Conservation (phyloP, 129 eudicot genomes). For the Kitagawia praeruptora region DNA sequence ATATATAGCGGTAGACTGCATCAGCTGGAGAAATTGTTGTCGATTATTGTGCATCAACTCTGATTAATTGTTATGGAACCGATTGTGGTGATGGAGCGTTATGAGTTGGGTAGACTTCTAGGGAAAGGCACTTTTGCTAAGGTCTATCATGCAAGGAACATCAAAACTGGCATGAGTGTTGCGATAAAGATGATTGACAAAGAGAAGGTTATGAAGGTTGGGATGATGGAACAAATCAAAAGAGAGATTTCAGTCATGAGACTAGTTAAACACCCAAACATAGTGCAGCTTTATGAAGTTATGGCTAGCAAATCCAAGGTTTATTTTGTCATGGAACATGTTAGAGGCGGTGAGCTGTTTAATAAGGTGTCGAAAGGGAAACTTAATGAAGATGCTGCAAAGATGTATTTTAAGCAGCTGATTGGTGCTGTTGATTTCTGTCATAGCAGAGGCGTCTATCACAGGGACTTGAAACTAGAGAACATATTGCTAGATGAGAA, state of each 20-base stretch:
- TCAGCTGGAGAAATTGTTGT: conserved; percentile 4
- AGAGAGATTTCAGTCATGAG: conserved; percentile 68
- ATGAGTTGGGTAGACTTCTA: conserved; percentile 57
- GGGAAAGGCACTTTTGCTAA: conserved; percentile 82
- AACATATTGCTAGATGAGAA: conserved; percentile 56
- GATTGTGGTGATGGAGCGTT: conserved; percentile 44
- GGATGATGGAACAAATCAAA: conserved; percentile 61
- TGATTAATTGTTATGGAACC: conserved; percentile 30
- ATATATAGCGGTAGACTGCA: neutral
- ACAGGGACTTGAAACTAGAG: conserved; percentile 68
- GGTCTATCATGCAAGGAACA: conserved; percentile 56
- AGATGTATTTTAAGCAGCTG: conserved; percentile 56
- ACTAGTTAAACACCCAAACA: conserved; percentile 52
- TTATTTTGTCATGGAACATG: conserved; percentile 60
- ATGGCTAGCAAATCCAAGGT: conserved; percentile 69
- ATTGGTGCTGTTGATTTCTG: conserved; percentile 58
- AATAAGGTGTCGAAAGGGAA: conserved; percentile 56
- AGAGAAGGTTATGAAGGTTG: conserved; percentile 52
- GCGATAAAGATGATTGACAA: conserved; percentile 61
- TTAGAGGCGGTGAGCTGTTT: conserved; percentile 72
- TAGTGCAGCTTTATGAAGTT: conserved; percentile 66
- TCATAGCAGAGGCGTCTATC: conserved; percentile 71
- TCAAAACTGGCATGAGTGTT: conserved; percentile 39
- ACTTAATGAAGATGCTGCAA: conserved; percentile 46
- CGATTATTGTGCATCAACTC: neutral